Base-by-base conservation (phyloP, 331 rosid species). In the Spiraea crenata region DNA sequence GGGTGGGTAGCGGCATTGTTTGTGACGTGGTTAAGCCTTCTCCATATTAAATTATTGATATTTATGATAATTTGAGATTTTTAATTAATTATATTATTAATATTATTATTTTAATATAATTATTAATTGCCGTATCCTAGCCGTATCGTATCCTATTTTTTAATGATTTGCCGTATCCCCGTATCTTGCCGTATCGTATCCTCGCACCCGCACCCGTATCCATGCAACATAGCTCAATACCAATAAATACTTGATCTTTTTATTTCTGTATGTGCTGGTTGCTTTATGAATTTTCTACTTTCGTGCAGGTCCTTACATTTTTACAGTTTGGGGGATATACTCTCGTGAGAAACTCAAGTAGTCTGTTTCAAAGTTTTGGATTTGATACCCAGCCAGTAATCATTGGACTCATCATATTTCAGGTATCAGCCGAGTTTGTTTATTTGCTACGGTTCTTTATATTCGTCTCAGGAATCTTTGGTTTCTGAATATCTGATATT, bases 301-400 rank as follows among this genome's bases (percentile, higher is more conserved):
- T 42, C 20, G 59, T 73, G 76, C 83, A 93, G 99, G 82, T 93
- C 84, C 99, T 91, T 63, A 89, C 97, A 64, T 71, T 93, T 74
- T 59, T 91, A 86, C 99, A 93, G 88, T 93, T 93, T 82, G 97
- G 99, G 63, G 99, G 99, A 54, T 93, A 89, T 78, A 87, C 97
- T 34, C 86, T 89, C 41, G 96, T 91, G 80, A 85, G 97, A 74
- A 93, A 93, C 85, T 91, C 96, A 48, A 85, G 75, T 35, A 88
- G 88, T 79, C 81, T 93, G 64, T 93, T 84, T 76, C 88, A 58
- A 70, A 91, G 97, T 86, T 91, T 93, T 71, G 97, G 99, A 75
- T 93, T 93, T 72, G 95, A 93, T 57, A 83, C 96, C 37, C 92
- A 91, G 77, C 99, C 99, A 25, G 97, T 93, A 56, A 96, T 91